phyloP scores from a whole-genome alignment of 2,329 filamentous ascomycete species.

The Botrytis galanthina region DNA sequence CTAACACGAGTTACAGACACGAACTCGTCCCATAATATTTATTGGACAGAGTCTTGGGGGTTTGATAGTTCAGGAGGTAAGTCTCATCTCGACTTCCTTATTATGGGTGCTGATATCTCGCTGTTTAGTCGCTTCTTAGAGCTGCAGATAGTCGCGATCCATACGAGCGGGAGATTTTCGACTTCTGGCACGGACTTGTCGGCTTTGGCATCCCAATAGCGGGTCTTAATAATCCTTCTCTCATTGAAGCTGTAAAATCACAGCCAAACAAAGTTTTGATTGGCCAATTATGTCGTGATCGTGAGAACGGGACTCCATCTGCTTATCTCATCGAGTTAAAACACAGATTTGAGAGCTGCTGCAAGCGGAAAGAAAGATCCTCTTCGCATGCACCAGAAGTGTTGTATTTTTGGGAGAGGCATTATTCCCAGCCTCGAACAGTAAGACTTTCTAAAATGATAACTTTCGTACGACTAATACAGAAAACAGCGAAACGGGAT shows the following conservation, averaged over 20 bases:
- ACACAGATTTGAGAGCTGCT: slow-evolving; percentile 4
- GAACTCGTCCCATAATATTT: slow-evolving; percentile 15
- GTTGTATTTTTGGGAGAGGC: slow-evolving; percentile 17
- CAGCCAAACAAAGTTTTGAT: slow-evolving; percentile 19
- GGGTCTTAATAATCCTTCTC: slow-evolving; percentile 9
- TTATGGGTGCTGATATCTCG: neutral
- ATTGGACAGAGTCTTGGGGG: slow-evolving; percentile 21
- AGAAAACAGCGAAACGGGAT: neutral
- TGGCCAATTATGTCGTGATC: slow-evolving; percentile 9
- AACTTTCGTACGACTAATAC: neutral
- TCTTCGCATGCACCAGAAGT: slow-evolving; percentile 12
- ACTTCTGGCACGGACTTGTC: slow-evolving; percentile 16
- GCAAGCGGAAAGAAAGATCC: neutral
- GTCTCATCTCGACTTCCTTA: neutral
- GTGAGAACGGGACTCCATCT: neutral
- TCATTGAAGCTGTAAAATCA: slow-evolving; percentile 10
- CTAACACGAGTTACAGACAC: neutral
- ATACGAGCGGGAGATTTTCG: neutral
- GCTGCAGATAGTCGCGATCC: neutral
- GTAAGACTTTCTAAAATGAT: neutral
- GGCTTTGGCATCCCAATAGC: slow-evolving; percentile 19
- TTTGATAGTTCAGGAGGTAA: slow-evolving; percentile 11
- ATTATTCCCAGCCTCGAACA: slow-evolving; percentile 6
- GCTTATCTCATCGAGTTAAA: slow-evolving; percentile 7
- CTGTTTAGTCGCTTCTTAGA: neutral